Base-by-base conservation (phyloP, 2,329 filamentous ascomycete genomes). In the Plenodomus lindquistii region DNA sequence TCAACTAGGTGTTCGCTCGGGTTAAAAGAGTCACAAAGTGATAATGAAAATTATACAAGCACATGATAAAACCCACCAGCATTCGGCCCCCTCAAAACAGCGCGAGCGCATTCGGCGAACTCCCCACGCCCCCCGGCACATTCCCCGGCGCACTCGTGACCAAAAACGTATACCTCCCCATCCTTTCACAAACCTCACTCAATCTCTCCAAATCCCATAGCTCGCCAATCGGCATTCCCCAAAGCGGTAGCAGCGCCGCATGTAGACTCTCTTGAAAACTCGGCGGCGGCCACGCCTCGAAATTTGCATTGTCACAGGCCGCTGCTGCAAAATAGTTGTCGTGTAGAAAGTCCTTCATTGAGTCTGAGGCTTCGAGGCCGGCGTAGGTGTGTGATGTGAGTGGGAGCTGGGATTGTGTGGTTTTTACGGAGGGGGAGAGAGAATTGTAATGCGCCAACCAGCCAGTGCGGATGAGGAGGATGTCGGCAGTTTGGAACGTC, bases 301-400 rank as follows among this genome's bases (percentile, higher is more conserved):
- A 69, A 4, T 67, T 70, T 21, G 56, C 68, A 4, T 67, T 59
- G 44, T 75, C 69, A 1, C 59, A 56, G 16, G 60, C 69, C 13
- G 63, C 66, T 16, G 69, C 67, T 2, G 62, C 54, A 24, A 59
- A 62, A 40, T 62, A 62, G 1, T 40, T 50, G 40, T 97, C 88
- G 85, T 89, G 77, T 92, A 91, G 59, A 87, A 97, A 84, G 77
- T 97, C 73, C 83, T 88, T 73, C 93, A 92, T 67, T 82, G 91
- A 65, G 84, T 96, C 71, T 81, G 88, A 75, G 87, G 90, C 75
- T 91, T 96, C 85, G 94, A 97, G 82, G 73, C 79, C 66, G 57
- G 72, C 59, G 19, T 62, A 64, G 2, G 63, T 48, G 16, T 69
- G 59, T 16, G 55, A 20, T 17, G 55, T 43, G 9, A 52, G 7